Evolutionary conservation across 2,329 filamentous ascomycete species (phyloP).

Genomic region (Trichoderma oligosporum): DNA sequence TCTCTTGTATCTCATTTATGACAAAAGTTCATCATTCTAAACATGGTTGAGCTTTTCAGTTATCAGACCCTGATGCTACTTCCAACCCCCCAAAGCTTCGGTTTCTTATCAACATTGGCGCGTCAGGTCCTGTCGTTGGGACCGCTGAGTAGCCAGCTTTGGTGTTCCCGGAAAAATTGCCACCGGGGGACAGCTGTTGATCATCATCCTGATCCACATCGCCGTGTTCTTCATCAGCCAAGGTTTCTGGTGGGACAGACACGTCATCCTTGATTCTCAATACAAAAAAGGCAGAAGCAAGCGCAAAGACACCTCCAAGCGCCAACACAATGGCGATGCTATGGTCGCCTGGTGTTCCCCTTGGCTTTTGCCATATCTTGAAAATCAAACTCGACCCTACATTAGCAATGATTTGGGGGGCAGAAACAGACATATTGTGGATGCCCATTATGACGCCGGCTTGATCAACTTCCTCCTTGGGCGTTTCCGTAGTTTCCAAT

Average conservation of each 20-base stretch:
- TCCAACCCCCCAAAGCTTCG: constrained; percentile 17
- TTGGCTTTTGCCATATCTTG: constrained; percentile 77
- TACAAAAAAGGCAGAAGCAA: constrained; percentile 73
- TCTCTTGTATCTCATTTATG: too few relatives aligned
- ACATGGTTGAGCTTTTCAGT: too few relatives aligned
- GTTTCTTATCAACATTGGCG: constrained; percentile 10
- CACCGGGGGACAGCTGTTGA: neutral
- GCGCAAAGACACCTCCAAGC: constrained; percentile 73
- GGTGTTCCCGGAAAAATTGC: constrained; percentile 28
- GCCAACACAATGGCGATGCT: constrained; percentile 84
- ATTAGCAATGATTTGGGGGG: constrained; percentile 87
- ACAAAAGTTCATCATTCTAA: too few relatives aligned
- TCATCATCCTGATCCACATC: constrained; percentile 11
- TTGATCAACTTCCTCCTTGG: constrained; percentile 64
- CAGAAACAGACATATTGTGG: constrained; percentile 90
- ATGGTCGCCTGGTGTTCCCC: constrained; percentile 77
- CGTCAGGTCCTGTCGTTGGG: constrained; percentile 32
- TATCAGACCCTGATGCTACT: constrained; percentile 16
- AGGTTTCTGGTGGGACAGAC: constrained; percentile 36
- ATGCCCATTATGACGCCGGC: constrained; percentile 90
- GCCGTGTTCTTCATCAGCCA: constrained; percentile 43
- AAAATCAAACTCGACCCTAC: constrained; percentile 82
- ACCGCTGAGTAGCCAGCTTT: constrained; percentile 42
- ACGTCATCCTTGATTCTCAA: constrained; percentile 61
- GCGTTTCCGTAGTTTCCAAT: constrained; percentile 35